Evolutionary conservation across 371 early-diverging fungal species (phyloP), one percentile per base, ranked within the genome.

Genomic region (Chytridiales sp.): DNA sequence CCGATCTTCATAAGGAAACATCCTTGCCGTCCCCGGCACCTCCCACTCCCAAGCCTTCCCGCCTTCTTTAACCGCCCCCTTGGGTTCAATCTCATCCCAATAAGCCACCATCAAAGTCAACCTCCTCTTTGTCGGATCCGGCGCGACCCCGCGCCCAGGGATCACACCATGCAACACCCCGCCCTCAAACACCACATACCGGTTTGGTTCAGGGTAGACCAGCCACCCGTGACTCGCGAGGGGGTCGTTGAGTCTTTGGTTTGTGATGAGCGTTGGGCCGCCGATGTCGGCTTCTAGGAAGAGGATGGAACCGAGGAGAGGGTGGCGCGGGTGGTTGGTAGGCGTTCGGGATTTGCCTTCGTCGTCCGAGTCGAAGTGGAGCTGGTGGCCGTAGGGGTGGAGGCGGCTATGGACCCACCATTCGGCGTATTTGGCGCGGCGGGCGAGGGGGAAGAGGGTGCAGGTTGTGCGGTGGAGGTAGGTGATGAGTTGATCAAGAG

Each of bases 311-410:
- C 30, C 19, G 3, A 35, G 46, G 19, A 61, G 52, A 9, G 61
- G 61, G 54, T 61, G 61, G 44, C 8, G 21, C 44, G 44, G 21
- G 8, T 44, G 6, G 27, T 17, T 21, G 9, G 49, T 21, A 13
- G 13, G 21, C 4, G 31, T 22, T 13, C 30, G 29, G 0, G 24
- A 2, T 29, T 56, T 44, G 30, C 66, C 61, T 43, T 67, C 62
- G 52, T 67, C 56, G 34, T 58, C 67, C 30, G 47, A 46, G 44
- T 67, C 67, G 47, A 67, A 67, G 47, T 67, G 67, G 4, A 67
- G 47, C 48, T 67, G 67, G 42, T 67, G 67, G 3, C 62, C 67
- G 21, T 61, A 38, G n/a, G 21, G 9, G 36, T 67, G 67, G 5
- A 59, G 53, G 8, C 67, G 56, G 21, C 38, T 39, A 32, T 67